phyloP scores from a whole-genome alignment of 148 eudicot genomes.

The Polygonum aviculare region DNA sequence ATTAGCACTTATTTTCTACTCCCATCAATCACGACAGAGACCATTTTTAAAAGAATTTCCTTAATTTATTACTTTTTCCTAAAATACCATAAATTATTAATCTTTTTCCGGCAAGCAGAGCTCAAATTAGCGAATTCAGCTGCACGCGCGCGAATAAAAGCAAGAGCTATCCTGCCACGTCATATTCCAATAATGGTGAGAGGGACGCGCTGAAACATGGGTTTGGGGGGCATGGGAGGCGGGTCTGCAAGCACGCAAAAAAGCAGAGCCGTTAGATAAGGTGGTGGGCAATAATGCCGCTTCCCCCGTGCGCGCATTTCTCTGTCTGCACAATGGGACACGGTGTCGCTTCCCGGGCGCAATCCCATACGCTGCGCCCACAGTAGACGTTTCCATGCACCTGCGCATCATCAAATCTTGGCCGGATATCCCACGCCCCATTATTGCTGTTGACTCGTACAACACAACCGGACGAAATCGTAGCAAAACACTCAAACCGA shows the following conservation, averaged over 20 bases:
- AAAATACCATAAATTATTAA: background rate
- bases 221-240: background rate
- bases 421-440: background rate
- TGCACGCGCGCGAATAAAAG: background rate
- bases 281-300: slow-evolving; percentile 6
- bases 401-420: background rate
- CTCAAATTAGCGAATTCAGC: background rate
- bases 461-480: background rate
- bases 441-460: background rate
- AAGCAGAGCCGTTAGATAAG: slow-evolving; percentile 8
- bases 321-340: slow-evolving; percentile 3
- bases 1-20: background rate
- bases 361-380: background rate
- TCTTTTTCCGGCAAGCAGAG: background rate
- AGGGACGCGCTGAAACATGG: background rate
- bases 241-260: slow-evolving; percentile 2
- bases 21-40: slow-evolving; percentile 8
- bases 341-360: background rate
- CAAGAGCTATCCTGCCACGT: background rate
- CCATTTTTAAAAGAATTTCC: background rate
- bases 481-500: background rate
- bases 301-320: slow-evolving; percentile 11
- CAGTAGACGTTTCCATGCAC: background rate
- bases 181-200: background rate
- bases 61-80: no score